phyloP scores from a whole-genome alignment of 2,329 filamentous ascomycete genomes.

The Scytalidium sp. region DNA sequence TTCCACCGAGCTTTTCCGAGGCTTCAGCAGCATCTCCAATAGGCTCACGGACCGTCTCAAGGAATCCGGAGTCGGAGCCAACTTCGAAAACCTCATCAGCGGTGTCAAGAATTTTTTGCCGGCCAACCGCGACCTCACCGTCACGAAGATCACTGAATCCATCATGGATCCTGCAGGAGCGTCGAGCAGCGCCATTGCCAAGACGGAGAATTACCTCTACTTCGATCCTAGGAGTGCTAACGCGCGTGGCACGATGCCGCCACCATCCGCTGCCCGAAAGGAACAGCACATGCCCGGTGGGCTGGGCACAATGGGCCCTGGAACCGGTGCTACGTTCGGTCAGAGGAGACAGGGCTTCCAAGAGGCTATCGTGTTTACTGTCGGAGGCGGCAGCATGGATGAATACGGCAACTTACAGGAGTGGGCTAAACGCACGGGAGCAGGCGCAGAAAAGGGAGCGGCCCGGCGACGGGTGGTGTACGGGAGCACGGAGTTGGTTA shows the following conservation, averaged over 20 bases:
- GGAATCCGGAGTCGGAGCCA: conserved; percentile 78
- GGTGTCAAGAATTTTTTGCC: conserved; percentile 99
- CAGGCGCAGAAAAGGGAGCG: conserved; percentile 45
- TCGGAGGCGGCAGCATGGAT: conserved; percentile 96
- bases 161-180: conserved; percentile 95
- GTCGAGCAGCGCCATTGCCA: conserved; percentile 87
- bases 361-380: conserved; percentile 90
- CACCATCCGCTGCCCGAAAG: conserved; percentile 60
- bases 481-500: conserved; percentile 82
- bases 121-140: conserved; percentile 87
- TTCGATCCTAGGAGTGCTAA: conserved; percentile 95
- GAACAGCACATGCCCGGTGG: conserved; percentile 38
- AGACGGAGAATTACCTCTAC: conserved; percentile 95
- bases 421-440: conserved; percentile 79
- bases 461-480: conserved; percentile 86
- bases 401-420: conserved; percentile 97
- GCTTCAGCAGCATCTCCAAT: conserved; percentile 88
- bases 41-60: conserved; percentile 92
- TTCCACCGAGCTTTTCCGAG: conserved; percentile 81
- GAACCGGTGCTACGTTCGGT: conserved; percentile 81
- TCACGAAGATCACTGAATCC: conserved; percentile 97
- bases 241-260: conserved; percentile 86
- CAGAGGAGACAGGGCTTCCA: conserved; percentile 86
- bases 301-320: conserved; percentile 47
- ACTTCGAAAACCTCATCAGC: conserved; percentile 91